phyloP scores from a whole-genome alignment of 768 basidiomycete species.

The Clavaria fumosa region DNA sequence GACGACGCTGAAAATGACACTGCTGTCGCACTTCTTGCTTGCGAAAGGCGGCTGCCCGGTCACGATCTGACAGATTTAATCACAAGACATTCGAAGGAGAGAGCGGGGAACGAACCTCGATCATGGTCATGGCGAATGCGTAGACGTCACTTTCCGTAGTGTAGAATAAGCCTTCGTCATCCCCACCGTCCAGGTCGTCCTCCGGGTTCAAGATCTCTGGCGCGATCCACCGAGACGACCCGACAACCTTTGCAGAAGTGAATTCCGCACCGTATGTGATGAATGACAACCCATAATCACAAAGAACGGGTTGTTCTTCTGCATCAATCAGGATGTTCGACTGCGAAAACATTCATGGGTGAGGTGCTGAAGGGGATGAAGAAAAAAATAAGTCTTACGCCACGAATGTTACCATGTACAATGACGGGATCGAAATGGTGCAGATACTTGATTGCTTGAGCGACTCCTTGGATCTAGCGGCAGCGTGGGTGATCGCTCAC shows the following conservation, averaged over 20 bases:
- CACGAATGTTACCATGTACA: constrained; percentile 12
- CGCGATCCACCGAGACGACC: constrained; percentile 21
- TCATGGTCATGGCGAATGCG: constrained; percentile 20
- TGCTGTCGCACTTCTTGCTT: too few species aligned
- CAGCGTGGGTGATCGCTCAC: too few species aligned
- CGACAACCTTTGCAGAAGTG: constrained; percentile 13
- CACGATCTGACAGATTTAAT: too few species aligned
- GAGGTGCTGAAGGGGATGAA: neutral
- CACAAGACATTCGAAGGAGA: too few species aligned
- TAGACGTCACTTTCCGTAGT: constrained; percentile 20
- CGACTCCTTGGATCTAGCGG: too few species aligned
- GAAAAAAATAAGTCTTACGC: constrained; percentile 7
- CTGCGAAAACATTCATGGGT: constrained; percentile 7
- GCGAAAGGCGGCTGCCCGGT: too few species aligned
- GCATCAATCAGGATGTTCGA: constrained; percentile 20
- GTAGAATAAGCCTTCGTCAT: constrained; percentile 11
- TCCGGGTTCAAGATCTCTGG: constrained; percentile 22
- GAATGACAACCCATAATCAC: constrained; percentile 21
- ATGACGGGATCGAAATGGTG: constrained; percentile 11
- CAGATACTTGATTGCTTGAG: constrained; percentile 12
- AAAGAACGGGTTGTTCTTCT: constrained; percentile 18
- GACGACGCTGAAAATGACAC: too few species aligned
- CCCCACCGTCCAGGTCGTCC: too few species aligned
- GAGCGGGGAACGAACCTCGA: too few species aligned
- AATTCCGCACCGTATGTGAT: constrained; percentile 17